A percentile compares a stretch with the other conserved stretches of the same genome.
Conservation (phyloP, 1,284 basidiomycete genomes). For the Caloboletus firmus region DNA sequence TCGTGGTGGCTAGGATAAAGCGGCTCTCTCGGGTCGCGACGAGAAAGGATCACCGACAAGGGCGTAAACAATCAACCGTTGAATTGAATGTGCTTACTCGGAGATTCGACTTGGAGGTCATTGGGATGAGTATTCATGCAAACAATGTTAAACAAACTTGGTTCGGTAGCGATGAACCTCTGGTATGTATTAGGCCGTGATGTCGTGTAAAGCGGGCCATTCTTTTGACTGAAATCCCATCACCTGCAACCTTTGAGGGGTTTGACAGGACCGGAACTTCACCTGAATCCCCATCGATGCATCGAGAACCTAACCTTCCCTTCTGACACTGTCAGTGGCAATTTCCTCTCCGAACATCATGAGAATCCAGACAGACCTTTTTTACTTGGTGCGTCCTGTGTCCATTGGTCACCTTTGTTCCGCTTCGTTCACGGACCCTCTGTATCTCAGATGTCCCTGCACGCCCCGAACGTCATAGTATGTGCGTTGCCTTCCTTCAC, state of each 20-base stretch:
- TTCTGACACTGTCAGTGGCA: not conserved
- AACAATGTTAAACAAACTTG: slow-evolving; percentile 16
- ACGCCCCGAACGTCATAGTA: slow-evolving; percentile 19
- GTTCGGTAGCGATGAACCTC: not conserved
- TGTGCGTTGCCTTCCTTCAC: slow-evolving; percentile 22
- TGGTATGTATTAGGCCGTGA: not conserved
- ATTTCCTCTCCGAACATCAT: slow-evolving; percentile 8
- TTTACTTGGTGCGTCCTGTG: slow-evolving; percentile 8
- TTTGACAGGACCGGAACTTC: slow-evolving; percentile 5
- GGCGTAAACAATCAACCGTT: not conserved
- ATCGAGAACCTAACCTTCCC: slow-evolving; percentile 17
- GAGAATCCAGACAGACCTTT: slow-evolving; percentile 15
- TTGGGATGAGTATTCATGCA: not conserved
- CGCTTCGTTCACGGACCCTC: slow-evolving; percentile 13
- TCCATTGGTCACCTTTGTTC: slow-evolving; percentile 12
- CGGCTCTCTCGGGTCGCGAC: not conserved
- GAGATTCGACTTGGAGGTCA: not conserved
- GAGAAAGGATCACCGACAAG: not conserved
- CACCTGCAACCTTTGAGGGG: slow-evolving; percentile 2
- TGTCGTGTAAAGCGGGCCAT: not conserved
- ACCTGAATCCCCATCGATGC: slow-evolving; percentile 16
- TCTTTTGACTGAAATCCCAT: not conserved
- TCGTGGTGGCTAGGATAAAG: not conserved
- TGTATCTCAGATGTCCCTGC: slow-evolving; percentile 1
- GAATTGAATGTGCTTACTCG: not conserved